Base-by-base conservation (phyloP, 2,329 filamentous ascomycete genomes). In the Ophiostoma populinum region DNA sequence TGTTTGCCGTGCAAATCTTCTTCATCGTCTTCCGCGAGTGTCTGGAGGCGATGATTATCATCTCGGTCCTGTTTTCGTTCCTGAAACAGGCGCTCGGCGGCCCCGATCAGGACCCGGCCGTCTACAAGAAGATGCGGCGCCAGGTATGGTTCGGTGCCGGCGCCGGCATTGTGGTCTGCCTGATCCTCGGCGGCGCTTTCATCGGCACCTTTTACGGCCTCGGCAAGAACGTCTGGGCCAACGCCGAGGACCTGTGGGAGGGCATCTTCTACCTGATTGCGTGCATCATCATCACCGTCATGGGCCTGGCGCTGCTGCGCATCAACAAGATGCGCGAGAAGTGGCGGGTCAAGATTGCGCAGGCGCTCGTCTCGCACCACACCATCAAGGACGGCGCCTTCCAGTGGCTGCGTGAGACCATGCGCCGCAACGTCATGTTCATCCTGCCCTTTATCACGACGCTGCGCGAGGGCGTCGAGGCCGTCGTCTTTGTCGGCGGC, bases 21-120 rank as follows among this genome's bases (percentile, higher is more conserved):
- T 86, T 93, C 60, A 80, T 93, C 53, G 75, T 81, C 57, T 90
- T 92, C 53, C 75, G 85, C 50, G 85, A 92, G 58, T 73, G 74
- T 27, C 61, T 92, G 32, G 83, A 92, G 61, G 80, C 78, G 1
- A 75, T 70, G 48, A 83, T 92, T 49, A 80, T 92, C 46, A 73
- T 92, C 42, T 87, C 83, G 0, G 78, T 92, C n/a, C 62, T 92
- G 22, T 67, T 92, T 26, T 73, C 82, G 16, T 92, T 90, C 52
- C 59, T 92, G 39, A 90, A 87, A 54, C 80, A 90, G 53, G 80
- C 77, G 3, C 66, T 92, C 24, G 62, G 61, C 40, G 71, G 71
- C 1, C 70, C 75, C 8, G 63, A 73, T 37, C 56, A 65, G 40
- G 75, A 85, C 57, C 56, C 55, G 5, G 50, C 46, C 2, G 57